Percentiles rank a stretch among this genome's conserved stretches.
These are phyloP conservation scores for Celoporthe dispersa DNA, from an alignment of 2,329 filamentous ascomycete species.

Conservation along the genomic window DNA sequence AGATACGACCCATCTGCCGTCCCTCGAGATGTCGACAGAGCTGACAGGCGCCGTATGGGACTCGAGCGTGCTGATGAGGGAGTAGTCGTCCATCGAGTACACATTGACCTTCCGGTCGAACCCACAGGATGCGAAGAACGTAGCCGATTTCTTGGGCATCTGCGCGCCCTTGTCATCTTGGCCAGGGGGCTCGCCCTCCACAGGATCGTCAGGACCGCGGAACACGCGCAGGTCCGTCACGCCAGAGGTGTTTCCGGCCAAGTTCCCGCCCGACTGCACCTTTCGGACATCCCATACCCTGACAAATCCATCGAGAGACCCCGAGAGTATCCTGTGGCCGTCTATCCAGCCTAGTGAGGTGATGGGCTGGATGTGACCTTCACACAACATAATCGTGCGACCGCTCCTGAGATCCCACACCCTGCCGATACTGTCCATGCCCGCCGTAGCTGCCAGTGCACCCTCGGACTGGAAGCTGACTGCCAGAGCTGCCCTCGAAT, in stretches of 20 bases:
- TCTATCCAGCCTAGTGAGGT: slow-evolving; percentile 94
- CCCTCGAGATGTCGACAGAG: slow-evolving; percentile 83
- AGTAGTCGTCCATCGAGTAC: slow-evolving; percentile 97
- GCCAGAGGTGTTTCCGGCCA: slow-evolving; percentile 88
- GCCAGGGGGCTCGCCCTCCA: slow-evolving; percentile 63
- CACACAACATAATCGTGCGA: slow-evolving; percentile 92
- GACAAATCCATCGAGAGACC: slow-evolving; percentile 91
- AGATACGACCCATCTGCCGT: slow-evolving; percentile 91
- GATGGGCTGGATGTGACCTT: slow-evolving; percentile 91
- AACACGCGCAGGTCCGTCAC: slow-evolving; percentile 95
- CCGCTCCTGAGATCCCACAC: slow-evolving; percentile 95
- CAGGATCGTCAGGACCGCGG: slow-evolving; percentile 79
- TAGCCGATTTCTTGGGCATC: slow-evolving; percentile 82
- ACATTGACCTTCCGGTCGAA: slow-evolving; percentile 96
- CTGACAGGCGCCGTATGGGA: slow-evolving; percentile 93
- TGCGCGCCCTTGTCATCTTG: slow-evolving; percentile 68
- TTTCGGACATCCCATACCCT: slow-evolving; percentile 98
- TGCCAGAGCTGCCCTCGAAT: slow-evolving; percentile 90
- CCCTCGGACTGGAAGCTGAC: slow-evolving; percentile 91
- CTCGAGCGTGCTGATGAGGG: slow-evolving; percentile 81
- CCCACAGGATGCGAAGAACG: slow-evolving; percentile 87
- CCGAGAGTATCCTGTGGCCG: slow-evolving; percentile 89
- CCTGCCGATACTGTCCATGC: slow-evolving; percentile 89
- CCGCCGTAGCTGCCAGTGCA: slow-evolving; percentile 87
- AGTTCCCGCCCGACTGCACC: slow-evolving; percentile 79